Base-by-base conservation (phyloP, 352 stramenopile species). In the Phytophthora pinifolia region DNA sequence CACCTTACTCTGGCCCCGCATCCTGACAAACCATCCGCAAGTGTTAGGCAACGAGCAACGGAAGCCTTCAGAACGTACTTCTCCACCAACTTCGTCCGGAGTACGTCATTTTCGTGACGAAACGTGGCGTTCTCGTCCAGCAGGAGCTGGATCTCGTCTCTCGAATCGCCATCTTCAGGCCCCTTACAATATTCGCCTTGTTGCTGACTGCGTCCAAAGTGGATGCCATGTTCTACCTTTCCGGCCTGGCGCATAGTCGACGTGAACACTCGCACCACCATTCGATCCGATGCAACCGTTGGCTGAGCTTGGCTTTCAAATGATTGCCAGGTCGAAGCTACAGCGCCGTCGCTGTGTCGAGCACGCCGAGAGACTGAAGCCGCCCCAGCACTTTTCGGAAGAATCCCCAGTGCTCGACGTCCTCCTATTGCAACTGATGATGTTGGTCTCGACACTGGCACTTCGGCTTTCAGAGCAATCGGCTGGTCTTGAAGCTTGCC, bases 1-100 rank as follows among this genome's bases (percentile, higher is more conserved):
- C 3, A 78, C 53, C 45, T 75, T 78, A 15, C 54, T 73, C 10
- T 61, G 62, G 2, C 69, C 69, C 18, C 62, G 62, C 54, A 78
- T 75, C 43, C 69, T 78, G 10, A 7, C 33, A 41, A 17, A 37
- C 29, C 3, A 51, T 18, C 29, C 20, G 4, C 12, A 43, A 46
- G 1, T 35, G 9, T 52, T 42, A 50, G 34, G n/a, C 17, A 41
- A 4, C 22, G 22, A 34, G 5, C 32, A 33, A 30, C 15, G 31
- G 47, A 20, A 13, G 38, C 7, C 1, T 30, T 6, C 18, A 33
- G 10, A 2, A 38, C 53, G n/a, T 49, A 76, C 68, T 72, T 76
- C 31, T 74, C 64, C 41, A 76, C 43, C 39, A 76, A 30, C 36
- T 69, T 70, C 15, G 52, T 50, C 7, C 63, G 64, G 27, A 76